Conservation (phyloP, 2,329 filamentous ascomycete species). For the Immersiporthe knoxdaviesiana region DNA sequence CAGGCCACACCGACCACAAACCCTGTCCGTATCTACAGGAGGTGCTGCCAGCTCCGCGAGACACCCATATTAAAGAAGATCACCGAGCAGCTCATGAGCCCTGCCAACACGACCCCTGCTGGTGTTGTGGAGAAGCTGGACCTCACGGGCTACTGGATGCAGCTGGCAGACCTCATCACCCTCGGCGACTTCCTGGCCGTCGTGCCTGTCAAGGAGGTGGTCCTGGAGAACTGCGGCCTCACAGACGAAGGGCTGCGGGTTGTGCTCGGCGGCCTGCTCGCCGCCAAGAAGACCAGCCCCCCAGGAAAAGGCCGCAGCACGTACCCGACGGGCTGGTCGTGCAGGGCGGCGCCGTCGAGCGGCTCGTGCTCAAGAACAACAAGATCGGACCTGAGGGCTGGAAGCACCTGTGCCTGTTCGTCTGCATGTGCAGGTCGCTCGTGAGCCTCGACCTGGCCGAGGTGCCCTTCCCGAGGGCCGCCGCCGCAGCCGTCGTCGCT, state of each 20-base stretch:
- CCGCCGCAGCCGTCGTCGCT: constrained; percentile 32
- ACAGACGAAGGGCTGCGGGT: constrained; percentile 86
- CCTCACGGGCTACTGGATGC: constrained; percentile 81
- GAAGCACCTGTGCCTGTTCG: constrained; percentile 87
- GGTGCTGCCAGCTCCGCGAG: constrained; percentile 92
- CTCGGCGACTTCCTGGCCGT: constrained; percentile 93
- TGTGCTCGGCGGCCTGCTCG: constrained; percentile 81
- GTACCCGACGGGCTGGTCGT: constrained; percentile 45
- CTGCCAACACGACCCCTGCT: constrained; percentile 65
- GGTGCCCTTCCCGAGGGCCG: constrained; percentile 74
- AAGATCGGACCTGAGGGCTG: constrained; percentile 86
- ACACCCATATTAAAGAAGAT: constrained; percentile 91
- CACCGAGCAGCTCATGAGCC: constrained; percentile 80
- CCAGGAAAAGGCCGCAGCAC: constrained; percentile 49
- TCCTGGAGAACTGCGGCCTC: constrained; percentile 85
- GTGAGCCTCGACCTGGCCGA: constrained; percentile 86
- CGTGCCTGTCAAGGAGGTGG: constrained; percentile 83
- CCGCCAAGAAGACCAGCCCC: constrained; percentile 67
- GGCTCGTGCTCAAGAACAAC: constrained; percentile 88
- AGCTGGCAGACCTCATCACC: constrained; percentile 81
- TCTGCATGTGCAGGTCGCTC: constrained; percentile 86
- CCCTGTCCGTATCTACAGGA: constrained; percentile 86
- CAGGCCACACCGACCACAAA: constrained; percentile 82
- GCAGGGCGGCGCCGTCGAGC: constrained; percentile 78
- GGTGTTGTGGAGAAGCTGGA: constrained; percentile 85